Percentiles rank a stretch among this genome's conserved stretches.
Conservation (phyloP, 139 green algal species). For the Coelastrella sp. region DNA sequence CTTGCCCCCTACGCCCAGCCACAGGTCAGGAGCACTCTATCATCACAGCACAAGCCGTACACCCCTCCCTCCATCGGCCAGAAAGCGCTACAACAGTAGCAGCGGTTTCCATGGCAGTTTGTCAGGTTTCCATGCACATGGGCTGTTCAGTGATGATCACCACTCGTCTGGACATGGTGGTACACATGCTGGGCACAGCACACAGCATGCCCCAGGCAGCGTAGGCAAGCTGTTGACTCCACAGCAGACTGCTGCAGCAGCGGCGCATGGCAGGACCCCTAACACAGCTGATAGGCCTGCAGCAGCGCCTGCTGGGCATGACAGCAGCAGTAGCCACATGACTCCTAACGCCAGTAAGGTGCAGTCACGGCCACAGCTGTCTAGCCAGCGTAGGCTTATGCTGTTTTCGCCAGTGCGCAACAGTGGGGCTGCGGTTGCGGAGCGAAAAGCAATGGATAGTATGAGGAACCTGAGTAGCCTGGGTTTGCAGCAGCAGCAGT, state of each 20-base stretch:
- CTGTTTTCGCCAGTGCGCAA: neutral
- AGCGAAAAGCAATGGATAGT: neutral
- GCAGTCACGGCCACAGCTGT: no score
- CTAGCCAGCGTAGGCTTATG: neutral
- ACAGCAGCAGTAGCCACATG: neutral
- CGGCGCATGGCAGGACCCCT: neutral
- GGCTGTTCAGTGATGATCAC: no score
- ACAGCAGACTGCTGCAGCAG: neutral
- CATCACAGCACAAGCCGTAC: neutral
- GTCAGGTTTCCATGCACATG: no score
- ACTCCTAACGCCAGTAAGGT: neutral
- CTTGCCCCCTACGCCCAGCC: neutral
- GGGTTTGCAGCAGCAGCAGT: conserved; percentile 16
- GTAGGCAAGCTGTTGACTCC: neutral
- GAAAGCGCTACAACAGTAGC: neutral
- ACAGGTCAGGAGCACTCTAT: neutral
- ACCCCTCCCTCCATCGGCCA: neutral
- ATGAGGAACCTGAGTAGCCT: neutral
- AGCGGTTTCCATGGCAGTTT: no score
- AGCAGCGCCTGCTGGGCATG: neutral
- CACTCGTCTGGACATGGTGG: no score
- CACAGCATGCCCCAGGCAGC: neutral
- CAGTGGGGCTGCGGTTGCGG: neutral
- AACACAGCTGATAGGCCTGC: neutral
- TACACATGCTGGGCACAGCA: no score